A percentile compares a stretch with the other conserved stretches of the same genome.
These are phyloP conservation scores for Moringa oleifera DNA, from an alignment of 345 rosid genomes.

Conservation along the genomic window DNA sequence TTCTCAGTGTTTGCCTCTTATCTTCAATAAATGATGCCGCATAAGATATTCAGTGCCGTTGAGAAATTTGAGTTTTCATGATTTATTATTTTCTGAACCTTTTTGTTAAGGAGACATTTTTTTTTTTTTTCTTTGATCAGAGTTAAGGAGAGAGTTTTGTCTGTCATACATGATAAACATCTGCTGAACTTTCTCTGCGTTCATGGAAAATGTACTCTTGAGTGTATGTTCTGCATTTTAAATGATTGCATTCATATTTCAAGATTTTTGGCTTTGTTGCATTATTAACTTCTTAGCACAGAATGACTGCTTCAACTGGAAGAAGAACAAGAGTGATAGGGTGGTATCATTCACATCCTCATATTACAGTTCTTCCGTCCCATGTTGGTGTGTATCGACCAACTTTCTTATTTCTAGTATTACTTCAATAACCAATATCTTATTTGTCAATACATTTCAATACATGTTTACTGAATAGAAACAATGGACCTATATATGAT, in stretches of 20 bases:
- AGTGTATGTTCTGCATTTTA: background rate
- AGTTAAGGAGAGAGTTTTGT: background rate
- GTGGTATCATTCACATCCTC: slow-evolving; percentile 99
- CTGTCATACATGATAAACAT: background rate
- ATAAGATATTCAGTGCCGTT: too few relatives aligned
- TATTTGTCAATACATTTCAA: too few relatives aligned
- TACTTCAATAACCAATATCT: too few relatives aligned
- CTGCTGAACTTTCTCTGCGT: background rate
- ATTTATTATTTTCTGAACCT: too few relatives aligned
- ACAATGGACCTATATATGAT: too few relatives aligned
- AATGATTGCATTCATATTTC: background rate
- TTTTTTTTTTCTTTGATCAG: too few relatives aligned
- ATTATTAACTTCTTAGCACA: slow-evolving; percentile 51
- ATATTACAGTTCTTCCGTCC: slow-evolving; percentile 95
- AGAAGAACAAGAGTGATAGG: slow-evolving; percentile 93
- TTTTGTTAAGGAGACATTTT: too few relatives aligned
- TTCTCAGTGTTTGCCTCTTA: background rate
- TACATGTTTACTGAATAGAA: too few relatives aligned
- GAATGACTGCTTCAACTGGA: slow-evolving; percentile 75
- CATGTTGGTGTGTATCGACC: slow-evolving; percentile 68
- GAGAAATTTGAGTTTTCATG: too few relatives aligned
- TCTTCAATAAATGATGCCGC: background rate
- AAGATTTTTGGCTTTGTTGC: slow-evolving; percentile 11
- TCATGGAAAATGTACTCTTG: background rate
- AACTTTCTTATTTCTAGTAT: background rate